A percentile compares a stretch with the other conserved stretches of the same genome.
Evolutionary conservation across 2,329 filamentous ascomycete species (phyloP).

Genomic region (Gaeumannomyces tritici): DNA sequence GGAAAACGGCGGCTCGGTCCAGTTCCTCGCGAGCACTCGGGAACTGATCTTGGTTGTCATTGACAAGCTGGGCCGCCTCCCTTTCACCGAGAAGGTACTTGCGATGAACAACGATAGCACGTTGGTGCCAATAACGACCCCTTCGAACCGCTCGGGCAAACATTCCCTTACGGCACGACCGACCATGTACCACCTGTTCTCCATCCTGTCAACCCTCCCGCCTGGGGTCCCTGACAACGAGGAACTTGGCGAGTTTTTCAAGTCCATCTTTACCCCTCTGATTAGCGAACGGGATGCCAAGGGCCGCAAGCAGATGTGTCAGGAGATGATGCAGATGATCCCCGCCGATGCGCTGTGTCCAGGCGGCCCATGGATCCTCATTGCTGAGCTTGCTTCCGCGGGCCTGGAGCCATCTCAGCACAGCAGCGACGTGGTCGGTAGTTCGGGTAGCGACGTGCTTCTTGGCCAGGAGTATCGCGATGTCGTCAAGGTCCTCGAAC

Average conservation of each 20-base stretch:
- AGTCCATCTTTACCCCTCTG: slow-evolving; percentile 47
- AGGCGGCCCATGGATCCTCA: slow-evolving; percentile 41
- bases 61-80: slow-evolving; percentile 43
- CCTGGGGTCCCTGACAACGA: slow-evolving; percentile 37
- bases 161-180: slow-evolving; percentile 40
- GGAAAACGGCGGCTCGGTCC: slow-evolving; percentile 32
- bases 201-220: slow-evolving; percentile 45
- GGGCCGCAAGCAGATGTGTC: slow-evolving; percentile 33
- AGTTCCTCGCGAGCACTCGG: slow-evolving; percentile 46
- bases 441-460: slow-evolving; percentile 31
- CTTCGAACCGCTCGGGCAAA: slow-evolving; percentile 51
- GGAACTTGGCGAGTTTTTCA: slow-evolving; percentile 33
- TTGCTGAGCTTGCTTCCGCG: slow-evolving; percentile 33
- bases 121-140: slow-evolving; percentile 55
- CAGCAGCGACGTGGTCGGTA: slow-evolving; percentile 24
- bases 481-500: slow-evolving; percentile 56
- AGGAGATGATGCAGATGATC: slow-evolving; percentile 40
- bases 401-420: slow-evolving; percentile 30
- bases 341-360: slow-evolving; percentile 34
- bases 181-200: slow-evolving; percentile 57
- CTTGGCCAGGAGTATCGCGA: slow-evolving; percentile 62
- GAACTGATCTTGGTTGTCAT: slow-evolving; percentile 39
- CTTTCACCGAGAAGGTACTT: slow-evolving; percentile 54
- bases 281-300: slow-evolving; percentile 37
- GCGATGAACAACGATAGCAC: slow-evolving; percentile 38